A percentile compares a stretch with the other conserved stretches of the same genome.
These are phyloP conservation scores for Sanghuangporus baumii DNA, from an alignment of 1,284 basidiomycete genomes.

Conservation along the genomic window DNA sequence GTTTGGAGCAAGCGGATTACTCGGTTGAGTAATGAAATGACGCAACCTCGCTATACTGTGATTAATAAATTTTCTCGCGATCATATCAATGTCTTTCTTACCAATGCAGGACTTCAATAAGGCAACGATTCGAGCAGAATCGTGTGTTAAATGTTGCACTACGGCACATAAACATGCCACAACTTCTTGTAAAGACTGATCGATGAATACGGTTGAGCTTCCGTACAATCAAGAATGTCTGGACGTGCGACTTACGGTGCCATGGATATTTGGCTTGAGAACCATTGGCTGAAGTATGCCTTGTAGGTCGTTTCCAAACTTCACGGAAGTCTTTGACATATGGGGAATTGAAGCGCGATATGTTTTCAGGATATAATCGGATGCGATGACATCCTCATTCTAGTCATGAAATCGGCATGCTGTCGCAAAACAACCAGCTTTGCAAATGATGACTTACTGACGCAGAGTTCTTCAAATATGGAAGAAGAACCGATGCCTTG, in stretches of 20 bases:
- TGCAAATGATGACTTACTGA: constrained; percentile 41
- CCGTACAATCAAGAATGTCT: not conserved
- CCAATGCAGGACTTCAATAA: constrained; percentile 81
- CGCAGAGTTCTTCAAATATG: constrained; percentile 79
- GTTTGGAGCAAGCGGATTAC: constrained; percentile 27
- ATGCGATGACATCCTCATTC: constrained; percentile 77
- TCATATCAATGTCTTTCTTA: constrained; percentile 29
- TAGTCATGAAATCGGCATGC: constrained; percentile 28
- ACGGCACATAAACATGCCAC: constrained; percentile 89
- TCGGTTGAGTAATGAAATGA: constrained; percentile 39
- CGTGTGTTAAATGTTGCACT: constrained; percentile 81
- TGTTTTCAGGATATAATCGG: constrained; percentile 83
- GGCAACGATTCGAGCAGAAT: constrained; percentile 71
- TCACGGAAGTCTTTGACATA: constrained; percentile 83
- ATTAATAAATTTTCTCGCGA: not conserved
- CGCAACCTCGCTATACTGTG: constrained; percentile 47
- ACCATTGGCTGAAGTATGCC: constrained; percentile 81
- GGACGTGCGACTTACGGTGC: constrained; percentile 43
- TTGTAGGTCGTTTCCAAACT: constrained; percentile 84
- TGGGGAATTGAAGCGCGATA: constrained; percentile 81
- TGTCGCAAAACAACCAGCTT: constrained; percentile 7
- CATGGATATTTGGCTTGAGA: constrained; percentile 65
- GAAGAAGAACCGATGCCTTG: constrained; percentile 77
- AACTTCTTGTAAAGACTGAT: constrained; percentile 78
- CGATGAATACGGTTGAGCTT: not conserved